Evolutionary conservation across 805 yeast species (phyloP), one percentile per base, ranked within the genome.

Genomic region (Barnettozyma wickerhamii): DNA sequence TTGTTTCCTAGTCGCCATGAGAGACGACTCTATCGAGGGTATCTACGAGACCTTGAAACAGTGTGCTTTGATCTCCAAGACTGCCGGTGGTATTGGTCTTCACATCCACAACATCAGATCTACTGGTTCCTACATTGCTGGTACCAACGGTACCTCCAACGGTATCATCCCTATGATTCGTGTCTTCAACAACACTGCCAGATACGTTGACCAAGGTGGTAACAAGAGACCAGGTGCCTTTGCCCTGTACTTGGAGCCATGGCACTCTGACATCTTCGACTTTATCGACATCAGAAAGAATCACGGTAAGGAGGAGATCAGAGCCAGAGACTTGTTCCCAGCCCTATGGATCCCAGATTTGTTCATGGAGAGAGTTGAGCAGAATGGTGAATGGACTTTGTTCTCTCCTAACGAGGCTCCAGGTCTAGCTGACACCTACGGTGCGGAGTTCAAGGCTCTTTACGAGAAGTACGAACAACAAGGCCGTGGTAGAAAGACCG

Each of bases 131-230:
- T 81, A 82, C 60, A 89, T 91, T 51, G 83, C 95, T 19, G 95
- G 96, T 42, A 81, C 97, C 7, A 87, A 87, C 59, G 99, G 98
- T 40, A 79, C 85, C 10, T 88, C 97, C 2, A 87, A 81, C 53
- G 99, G 99, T 29, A 66, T 91, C 36, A 82, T 90, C 31, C 99
- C 99, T n/a, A 89, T 91, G 97, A 69, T 91, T 20, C 79, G 95
- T 52, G 98, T 91, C 9, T 91, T 81, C 69, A 91, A 91, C 69
- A 84, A 88, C 65, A 89, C 98, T 19, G 98, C 99, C 15, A 77
- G 96, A 53, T 91, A 90, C 58, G 98, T 91, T 31, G 98, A 91
- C 56, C 99, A 91, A 71, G 99, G 99, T 48, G 98, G 98, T 41
- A 91, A 91, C 67, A 90, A 90, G 65, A 74, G 99, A 56, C 99